Base-by-base conservation (phyloP, 148 eudicot genomes). In the Chenopodium formosanum region DNA sequence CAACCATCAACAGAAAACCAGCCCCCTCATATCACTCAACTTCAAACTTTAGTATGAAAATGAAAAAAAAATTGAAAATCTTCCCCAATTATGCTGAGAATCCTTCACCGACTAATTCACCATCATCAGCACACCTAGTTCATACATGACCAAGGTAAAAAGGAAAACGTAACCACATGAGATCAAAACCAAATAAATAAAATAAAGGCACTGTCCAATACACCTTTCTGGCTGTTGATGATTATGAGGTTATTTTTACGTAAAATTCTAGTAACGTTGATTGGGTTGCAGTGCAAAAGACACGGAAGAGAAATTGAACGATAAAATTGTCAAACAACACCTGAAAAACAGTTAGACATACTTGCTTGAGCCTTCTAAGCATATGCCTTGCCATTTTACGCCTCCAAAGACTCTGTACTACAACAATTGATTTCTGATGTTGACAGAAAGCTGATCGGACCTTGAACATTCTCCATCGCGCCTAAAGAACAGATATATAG, bases 321-420 rank as follows among this genome's bases (percentile, higher is more conserved):
- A 14, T 7, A 71, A 71, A 44, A 71, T 71, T 9, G 10, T 19
- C 13, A 40, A 22, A 44, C 5, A 74, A 71, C 56, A 48, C 9
- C 27, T 5, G 63, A 62, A 79, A 76, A 47, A 64, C n/a, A 37
- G 74, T 23, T n/a, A 53, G 20, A 76, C 78, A 87, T 81, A 96
- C 99, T 89, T 92, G 83, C 84, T 91, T 96, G 82, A 96, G 98
- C 89, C 83, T 87, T 81, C 87, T 85, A 13, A 96, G 84, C 82
- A 91, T 89, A 84, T 90, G 89, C 82, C 88, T 90, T 53, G 99
- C 99, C 88, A 89, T 73, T 81, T 88, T 92, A 83, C 83, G 87
- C 89, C 99, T 92, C 99, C 98, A 96, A 75, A 90, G 90, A 85
- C 95, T 84, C 79, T 96, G 99, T 75, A 94, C 84, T 31, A 92